Percentiles rank a stretch among this genome's conserved stretches.
Conservation (phyloP, 1,284 basidiomycete species). For the Apiotrichum laibachii region DNA sequence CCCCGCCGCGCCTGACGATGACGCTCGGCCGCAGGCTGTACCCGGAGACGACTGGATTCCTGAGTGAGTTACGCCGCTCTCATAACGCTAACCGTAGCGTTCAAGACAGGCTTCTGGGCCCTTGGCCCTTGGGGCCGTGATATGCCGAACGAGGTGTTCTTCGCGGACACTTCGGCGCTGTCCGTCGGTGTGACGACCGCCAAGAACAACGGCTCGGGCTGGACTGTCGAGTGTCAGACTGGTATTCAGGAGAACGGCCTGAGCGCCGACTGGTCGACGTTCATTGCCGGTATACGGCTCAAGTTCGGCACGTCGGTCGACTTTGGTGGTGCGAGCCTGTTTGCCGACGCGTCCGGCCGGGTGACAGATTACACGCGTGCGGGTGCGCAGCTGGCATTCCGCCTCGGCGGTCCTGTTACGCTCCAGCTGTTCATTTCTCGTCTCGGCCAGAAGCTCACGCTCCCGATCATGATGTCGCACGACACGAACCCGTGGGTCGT, state of each 20-base stretch:
- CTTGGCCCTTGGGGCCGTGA: conserved; percentile 52
- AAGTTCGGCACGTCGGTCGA: conserved; percentile 49
- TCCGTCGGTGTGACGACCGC: conserved; percentile 45
- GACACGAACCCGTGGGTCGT: conserved; percentile 55
- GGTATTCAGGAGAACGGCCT: conserved; percentile 37
- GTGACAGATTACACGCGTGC: conserved; percentile 40
- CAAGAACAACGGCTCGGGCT: conserved; percentile 35
- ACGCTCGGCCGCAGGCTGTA: conserved; percentile 53
- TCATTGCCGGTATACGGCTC: conserved; percentile 52
- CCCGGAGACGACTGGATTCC: conserved; percentile 48
- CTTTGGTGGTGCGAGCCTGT: conserved; percentile 30
- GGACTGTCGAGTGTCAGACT: conserved; percentile 47
- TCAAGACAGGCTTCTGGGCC: conserved; percentile 52
- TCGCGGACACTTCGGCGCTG: conserved; percentile 37
- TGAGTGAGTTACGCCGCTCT: conserved; percentile 29
- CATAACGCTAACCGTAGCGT: conserved; percentile 23
- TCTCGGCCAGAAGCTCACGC: conserved; percentile 57
- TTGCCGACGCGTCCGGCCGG: conserved; percentile 43
- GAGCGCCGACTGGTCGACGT: conserved; percentile 50
- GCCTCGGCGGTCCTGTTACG: conserved; percentile 33
- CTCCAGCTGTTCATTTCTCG: conserved; percentile 35
- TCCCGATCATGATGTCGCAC: conserved; percentile 60
- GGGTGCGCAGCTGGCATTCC: conserved; percentile 36
- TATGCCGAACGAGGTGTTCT: conserved; percentile 8
- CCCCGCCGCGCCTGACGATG: conserved; percentile 52